Evolutionary conservation across 495 filamentous ascomycete species (phyloP), one percentile per base, ranked within the genome.

Genomic region (Apodospora peruviana): DNA sequence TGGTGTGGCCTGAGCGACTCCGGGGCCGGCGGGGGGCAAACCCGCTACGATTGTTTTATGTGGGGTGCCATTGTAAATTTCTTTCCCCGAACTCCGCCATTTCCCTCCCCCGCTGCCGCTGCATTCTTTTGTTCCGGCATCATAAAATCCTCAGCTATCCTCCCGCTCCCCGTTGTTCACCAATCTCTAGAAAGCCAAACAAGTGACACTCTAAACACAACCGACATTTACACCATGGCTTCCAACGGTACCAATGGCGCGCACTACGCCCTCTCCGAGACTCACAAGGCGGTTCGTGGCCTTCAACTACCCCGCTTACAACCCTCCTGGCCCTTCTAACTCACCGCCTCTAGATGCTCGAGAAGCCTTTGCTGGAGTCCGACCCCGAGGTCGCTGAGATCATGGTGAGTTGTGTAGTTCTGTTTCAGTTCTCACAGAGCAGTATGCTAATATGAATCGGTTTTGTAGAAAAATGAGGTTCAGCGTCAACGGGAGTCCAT

Each of bases 401-500:
- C 65, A 96, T 98, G 91, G 88, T 93, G 76, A 45, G 80, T 72
- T 22, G 21, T n/a, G n/a, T n/a, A n/a, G 18, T 24, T 1, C 25
- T 16, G 42, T 9, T 21, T 2, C 19, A 10, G 17, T 22, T 23
- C 12, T 11, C 19, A 14, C 38, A 14, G 17, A 5, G 0, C 5
- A 1, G 24, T 8, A 0, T 14, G 10, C 5, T 43, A 16, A 46
- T 55, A n/a, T 50, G 42, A 14, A 47, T 32, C 24, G n/a, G 40
- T 43, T 45, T 34, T 11, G 16, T 48, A 95, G 91, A 84, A 90
- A 74, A 79, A 87, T 55, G 94, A 97, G 72, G 89, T 98, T 62
- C 84, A 96, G 79, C 87, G 93, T 65, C 93, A 99, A 77, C 85
- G 91, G 59, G 91, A 97, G 78, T 96, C 91, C 56, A 89, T 99